phyloP scores from a whole-genome alignment of 2,329 filamentous ascomycete genomes.

The Aspergillus sp. region DNA sequence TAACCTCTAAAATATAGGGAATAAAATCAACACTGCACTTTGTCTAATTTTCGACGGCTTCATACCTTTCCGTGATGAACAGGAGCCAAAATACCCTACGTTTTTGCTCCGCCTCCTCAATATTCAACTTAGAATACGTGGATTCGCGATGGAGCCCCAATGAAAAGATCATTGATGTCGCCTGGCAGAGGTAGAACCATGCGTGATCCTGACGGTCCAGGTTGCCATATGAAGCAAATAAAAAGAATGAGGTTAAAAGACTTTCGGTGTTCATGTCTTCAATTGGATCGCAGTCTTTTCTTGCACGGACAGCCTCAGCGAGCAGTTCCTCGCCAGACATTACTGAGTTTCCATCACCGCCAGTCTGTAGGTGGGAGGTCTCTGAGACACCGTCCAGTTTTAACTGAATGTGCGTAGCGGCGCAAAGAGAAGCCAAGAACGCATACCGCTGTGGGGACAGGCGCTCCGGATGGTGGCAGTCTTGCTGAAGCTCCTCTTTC shows the following conservation, averaged over 20 bases:
- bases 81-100: constrained; percentile 72
- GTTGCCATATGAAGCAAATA: constrained; percentile 71
- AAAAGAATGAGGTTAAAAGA: constrained; percentile 71
- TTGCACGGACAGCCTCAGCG: constrained; percentile 59
- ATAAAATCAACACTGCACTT: not conserved
- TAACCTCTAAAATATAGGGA: constrained; percentile 56
- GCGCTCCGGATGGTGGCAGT: constrained; percentile 55
- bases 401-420: constrained; percentile 47
- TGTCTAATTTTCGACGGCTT: constrained; percentile 13
- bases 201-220: constrained; percentile 72
- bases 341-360: constrained; percentile 58
- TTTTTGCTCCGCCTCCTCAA: constrained; percentile 61
- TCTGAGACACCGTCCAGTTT: constrained; percentile 37
- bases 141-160: constrained; percentile 46
- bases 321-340: constrained; percentile 66
- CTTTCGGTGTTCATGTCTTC: constrained; percentile 42
- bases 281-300: constrained; percentile 41
- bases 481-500: constrained; percentile 33
- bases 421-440: constrained; percentile 42
- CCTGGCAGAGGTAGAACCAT: constrained; percentile 78
- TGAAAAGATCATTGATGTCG: constrained; percentile 62
- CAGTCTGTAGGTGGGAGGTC: constrained; percentile 36
- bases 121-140: constrained; percentile 49
- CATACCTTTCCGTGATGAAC: constrained; percentile 67
- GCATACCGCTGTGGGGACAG: constrained; percentile 42